phyloP scores from a whole-genome alignment of 805 yeast species.

The Teunomyces kruisii region DNA sequence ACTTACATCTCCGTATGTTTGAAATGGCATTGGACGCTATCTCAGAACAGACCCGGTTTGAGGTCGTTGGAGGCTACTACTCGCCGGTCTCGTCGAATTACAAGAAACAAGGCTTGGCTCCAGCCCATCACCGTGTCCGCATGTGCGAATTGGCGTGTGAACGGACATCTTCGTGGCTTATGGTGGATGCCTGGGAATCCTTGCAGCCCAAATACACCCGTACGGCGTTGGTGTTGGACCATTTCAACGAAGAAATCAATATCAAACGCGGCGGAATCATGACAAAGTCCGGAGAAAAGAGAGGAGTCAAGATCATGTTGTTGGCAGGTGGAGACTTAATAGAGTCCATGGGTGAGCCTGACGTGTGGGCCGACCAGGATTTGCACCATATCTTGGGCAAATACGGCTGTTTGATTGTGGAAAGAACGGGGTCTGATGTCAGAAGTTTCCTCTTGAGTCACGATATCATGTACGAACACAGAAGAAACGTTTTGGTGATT shows the following conservation, averaged over 20 bases:
- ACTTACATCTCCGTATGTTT: constrained; percentile 93
- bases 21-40: constrained; percentile 98
- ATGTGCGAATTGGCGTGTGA: constrained; percentile 99
- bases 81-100: constrained; percentile 94
- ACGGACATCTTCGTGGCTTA: constrained; percentile 92
- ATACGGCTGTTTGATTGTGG: constrained; percentile 95
- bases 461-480: constrained; percentile 96
- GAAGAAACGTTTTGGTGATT: constrained; percentile 89
- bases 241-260: constrained; percentile 93
- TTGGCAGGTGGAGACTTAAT: constrained; percentile 97
- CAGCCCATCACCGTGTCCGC: constrained; percentile 84
- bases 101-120: constrained; percentile 89
- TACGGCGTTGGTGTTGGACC: constrained; percentile 94
- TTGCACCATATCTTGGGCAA: constrained; percentile 92
- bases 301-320: constrained; percentile 93
- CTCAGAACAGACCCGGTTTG: constrained; percentile 87
- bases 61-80: constrained; percentile 94
- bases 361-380: constrained; percentile 97
- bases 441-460: constrained; percentile 88
- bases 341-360: constrained; percentile 99
- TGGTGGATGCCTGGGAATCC: constrained; percentile 99
- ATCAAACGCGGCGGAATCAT: constrained; percentile 82
- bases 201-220: constrained; percentile 87
- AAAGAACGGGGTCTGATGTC: constrained; percentile 95
- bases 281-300: constrained; percentile 54